Evolutionary conservation across 2,329 filamentous ascomycete species (phyloP).

Genomic region (Stemphylium lycopersici): DNA sequence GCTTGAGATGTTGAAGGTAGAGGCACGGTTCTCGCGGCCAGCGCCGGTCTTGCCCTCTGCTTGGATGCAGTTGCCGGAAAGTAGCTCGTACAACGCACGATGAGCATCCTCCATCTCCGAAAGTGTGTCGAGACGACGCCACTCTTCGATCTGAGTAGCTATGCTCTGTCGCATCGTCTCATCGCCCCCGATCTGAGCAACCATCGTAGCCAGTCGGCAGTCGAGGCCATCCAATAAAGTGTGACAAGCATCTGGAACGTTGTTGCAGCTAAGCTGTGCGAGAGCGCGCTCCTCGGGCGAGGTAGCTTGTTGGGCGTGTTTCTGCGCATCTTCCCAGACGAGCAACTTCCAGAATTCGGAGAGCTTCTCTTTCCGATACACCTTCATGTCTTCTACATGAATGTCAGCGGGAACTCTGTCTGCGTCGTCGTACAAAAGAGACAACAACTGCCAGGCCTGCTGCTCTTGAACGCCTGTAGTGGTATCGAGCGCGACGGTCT

Average conservation of each 20-base stretch:
- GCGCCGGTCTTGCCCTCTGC: slow-evolving; percentile 77
- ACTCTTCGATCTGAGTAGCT: slow-evolving; percentile 78
- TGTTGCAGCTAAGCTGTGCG: slow-evolving; percentile 76
- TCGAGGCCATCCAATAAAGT: slow-evolving; percentile 76
- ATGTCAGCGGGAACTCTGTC: slow-evolving; percentile 47
- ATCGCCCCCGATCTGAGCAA: slow-evolving; percentile 83
- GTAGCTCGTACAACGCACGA: slow-evolving; percentile 85
- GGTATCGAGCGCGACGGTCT: slow-evolving; percentile 48
- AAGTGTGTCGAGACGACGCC: slow-evolving; percentile 81
- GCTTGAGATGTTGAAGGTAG: slow-evolving; percentile 80
- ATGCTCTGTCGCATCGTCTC: slow-evolving; percentile 73
- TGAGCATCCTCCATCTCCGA: slow-evolving; percentile 86
- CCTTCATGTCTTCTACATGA: slow-evolving; percentile 50
- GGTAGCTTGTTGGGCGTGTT: slow-evolving; percentile 61
- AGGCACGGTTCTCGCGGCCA: slow-evolving; percentile 78
- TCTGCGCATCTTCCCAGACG: slow-evolving; percentile 48
- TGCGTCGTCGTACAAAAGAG: slow-evolving; percentile 79
- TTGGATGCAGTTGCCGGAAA: slow-evolving; percentile 84
- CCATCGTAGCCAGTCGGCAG: slow-evolving; percentile 81
- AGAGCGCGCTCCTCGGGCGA: slow-evolving; percentile 84
- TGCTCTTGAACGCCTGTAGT: slow-evolving; percentile 64
- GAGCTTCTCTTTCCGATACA: slow-evolving; percentile 64
- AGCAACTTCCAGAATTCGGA: slow-evolving; percentile 66
- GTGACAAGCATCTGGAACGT: slow-evolving; percentile 82
- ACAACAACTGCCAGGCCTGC: slow-evolving; percentile 82